phyloP scores from a whole-genome alignment of 345 rosid species.

The Iberis pinnata region DNA sequence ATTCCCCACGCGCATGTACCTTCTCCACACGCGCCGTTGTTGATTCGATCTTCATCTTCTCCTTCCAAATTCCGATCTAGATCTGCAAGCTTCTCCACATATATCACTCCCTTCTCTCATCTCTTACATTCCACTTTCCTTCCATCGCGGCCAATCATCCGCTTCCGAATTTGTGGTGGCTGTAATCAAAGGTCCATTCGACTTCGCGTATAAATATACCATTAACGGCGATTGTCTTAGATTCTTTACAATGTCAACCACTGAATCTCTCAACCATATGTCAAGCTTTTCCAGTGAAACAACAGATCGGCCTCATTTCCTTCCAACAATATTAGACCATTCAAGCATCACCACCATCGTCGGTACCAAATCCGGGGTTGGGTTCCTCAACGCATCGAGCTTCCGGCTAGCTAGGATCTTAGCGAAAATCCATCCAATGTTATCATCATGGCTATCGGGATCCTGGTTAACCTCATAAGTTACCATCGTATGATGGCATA shows the following conservation, averaged over 20 bases:
- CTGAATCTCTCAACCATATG: no score
- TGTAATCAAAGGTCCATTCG: slow-evolving; percentile 22
- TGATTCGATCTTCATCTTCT: neutral
- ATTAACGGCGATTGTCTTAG: slow-evolving; percentile 56
- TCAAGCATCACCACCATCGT: slow-evolving; percentile 9
- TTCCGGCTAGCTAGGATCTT: no score
- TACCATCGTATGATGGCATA: no score
- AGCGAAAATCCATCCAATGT: no score
- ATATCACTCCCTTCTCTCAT: slow-evolving; percentile 48
- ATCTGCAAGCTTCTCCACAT: slow-evolving; percentile 52
- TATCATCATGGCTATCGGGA: no score
- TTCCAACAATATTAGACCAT: no score
- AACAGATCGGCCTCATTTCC: slow-evolving; percentile 19
- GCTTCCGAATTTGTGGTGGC: slow-evolving; percentile 38
- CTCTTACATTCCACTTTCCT: slow-evolving; percentile 47
- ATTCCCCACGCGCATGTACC: slow-evolving; percentile 62
- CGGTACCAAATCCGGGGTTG: slow-evolving; percentile 15
- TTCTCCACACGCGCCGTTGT: slow-evolving; percentile 21
- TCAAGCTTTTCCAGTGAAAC: slow-evolving; percentile 46
- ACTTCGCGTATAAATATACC: slow-evolving; percentile 48
- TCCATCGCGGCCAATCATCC: slow-evolving; percentile 45
- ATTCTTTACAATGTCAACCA: slow-evolving; percentile 77
- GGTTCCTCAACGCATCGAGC: no score
- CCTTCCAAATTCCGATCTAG: neutral
- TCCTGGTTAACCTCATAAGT: no score